Percentiles rank a stretch among this genome's conserved stretches.
Evolutionary conservation across 73 alveolate genomes (phyloP).

Genomic region (Paramecium sonneborni): DNA sequence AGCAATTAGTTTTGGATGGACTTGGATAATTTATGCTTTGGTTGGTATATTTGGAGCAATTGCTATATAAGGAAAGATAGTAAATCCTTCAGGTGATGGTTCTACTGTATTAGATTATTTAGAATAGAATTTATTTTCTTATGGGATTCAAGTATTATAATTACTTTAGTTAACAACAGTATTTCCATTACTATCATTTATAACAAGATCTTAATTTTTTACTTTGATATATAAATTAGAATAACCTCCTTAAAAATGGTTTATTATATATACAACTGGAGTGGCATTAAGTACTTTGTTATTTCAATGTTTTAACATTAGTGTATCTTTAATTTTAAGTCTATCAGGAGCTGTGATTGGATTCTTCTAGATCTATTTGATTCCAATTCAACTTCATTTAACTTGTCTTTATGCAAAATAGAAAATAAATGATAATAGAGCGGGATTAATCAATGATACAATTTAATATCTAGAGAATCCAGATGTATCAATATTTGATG

Average conservation of each 20-base stretch:
- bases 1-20: neutral
- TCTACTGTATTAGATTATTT: slow-evolving; percentile 36
- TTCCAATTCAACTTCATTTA: slow-evolving; percentile 28
- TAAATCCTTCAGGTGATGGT: neutral
- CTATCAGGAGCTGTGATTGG: slow-evolving; percentile 47
- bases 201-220: slow-evolving; percentile 39
- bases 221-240: neutral
- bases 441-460: neutral
- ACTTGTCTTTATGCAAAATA: slow-evolving; percentile 1
- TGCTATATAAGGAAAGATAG: neutral
- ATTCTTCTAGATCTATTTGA: neutral
- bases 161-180: slow-evolving; percentile 6
- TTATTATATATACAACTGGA: neutral
- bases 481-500: slow-evolving; percentile 20
- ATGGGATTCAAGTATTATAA: neutral
- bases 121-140: neutral
- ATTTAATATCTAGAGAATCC: neutral
- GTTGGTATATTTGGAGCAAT: slow-evolving; percentile 44
- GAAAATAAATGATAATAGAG: neutral
- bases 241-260: neutral
- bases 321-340: slow-evolving; percentile 9
- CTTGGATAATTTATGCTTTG: slow-evolving; percentile 38
- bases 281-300: neutral
- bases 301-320: neutral
- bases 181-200: neutral